Base-by-base conservation (phyloP, 2,329 filamentous ascomycete genomes). In the Scedosporium apiospermum region DNA sequence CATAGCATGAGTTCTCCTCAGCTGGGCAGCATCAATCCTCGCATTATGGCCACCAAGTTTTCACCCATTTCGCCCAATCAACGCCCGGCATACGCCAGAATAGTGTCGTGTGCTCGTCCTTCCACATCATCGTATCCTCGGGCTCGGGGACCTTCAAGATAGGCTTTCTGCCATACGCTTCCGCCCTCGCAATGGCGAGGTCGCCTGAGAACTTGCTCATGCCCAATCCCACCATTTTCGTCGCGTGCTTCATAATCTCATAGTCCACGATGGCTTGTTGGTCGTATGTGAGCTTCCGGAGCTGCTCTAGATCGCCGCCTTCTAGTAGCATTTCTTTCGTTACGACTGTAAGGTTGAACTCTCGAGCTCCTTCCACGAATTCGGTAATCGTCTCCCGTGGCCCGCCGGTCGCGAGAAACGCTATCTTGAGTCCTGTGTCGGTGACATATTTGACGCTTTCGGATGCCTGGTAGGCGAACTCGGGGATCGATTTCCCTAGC, bases 201-300 rank as follows among this genome's bases (percentile, higher is more conserved):
- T 77, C 78, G 74, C 78, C 81, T 14, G 75, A 74, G 61, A 81
- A 80, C 64, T 71, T 74, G 63, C 76, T 79, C 67, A 75, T 75
- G 7, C 76, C 74, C 9, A 77, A 70, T 0, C 80, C 80, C 0
- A 74, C 73, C 63, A 82, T 76, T 18, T 75, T 69, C 10, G 73
- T 75, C 21, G 76, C 75, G 27, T 77, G 71, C 60, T 76, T 69
- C 66, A 82, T 69, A 3, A 83, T 74, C 65, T 82, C 77, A 68
- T 78, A 82, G 68, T 83, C 80, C 6, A 82, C 75, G 21, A 82
- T 69, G 3, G 75, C 76, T 63, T 77, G 76, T 69, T 82, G 80
- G 67, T 82, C 79, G 75, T 76, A 80, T 21, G 69, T 75, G 44
- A 82, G 67, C 21, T 64, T 63, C 12, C 70, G 63, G 4, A 82